A percentile compares a stretch with the other conserved stretches of the same genome.
phyloP scores from a whole-genome alignment of 441 rosid species.

The Croton laevigatus region DNA sequence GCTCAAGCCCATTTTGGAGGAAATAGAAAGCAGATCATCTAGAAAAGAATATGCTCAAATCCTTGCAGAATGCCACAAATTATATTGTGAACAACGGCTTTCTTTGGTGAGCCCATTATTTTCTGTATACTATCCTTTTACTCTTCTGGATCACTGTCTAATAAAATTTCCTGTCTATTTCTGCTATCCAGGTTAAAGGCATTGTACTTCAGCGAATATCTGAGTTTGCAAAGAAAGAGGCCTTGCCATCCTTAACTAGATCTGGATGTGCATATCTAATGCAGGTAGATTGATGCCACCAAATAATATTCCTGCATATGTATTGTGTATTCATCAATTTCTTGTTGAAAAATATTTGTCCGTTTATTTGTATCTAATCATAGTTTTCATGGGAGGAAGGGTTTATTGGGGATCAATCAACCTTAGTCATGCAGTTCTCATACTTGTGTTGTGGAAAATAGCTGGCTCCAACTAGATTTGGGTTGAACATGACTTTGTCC shows the following conservation, averaged over 20 bases:
- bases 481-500: neutral
- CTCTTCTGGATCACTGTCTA: slow-evolving; percentile 19
- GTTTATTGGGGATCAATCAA: slow-evolving; percentile 10
- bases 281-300: slow-evolving; percentile 53
- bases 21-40: slow-evolving; percentile 89
- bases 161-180: slow-evolving; percentile 16
- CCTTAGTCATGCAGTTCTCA: neutral
- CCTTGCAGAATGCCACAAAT: slow-evolving; percentile 87
- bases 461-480: neutral
- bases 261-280: slow-evolving; percentile 95
- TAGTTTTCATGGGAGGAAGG: slow-evolving; percentile 5
- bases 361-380: slow-evolving; percentile 4
- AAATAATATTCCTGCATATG: neutral
- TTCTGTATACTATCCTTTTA: slow-evolving; percentile 9
- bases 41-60: slow-evolving; percentile 86
- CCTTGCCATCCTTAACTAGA: slow-evolving; percentile 91
- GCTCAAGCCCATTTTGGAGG: slow-evolving; percentile 90
- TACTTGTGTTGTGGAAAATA: neutral
- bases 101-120: slow-evolving; percentile 59
- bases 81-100: slow-evolving; percentile 95
- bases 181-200: slow-evolving; percentile 65
- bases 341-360: slow-evolving; percentile 16
- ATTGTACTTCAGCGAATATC: slow-evolving; percentile 89
- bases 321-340: neutral
- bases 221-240: slow-evolving; percentile 88